phyloP scores from a whole-genome alignment of 2,329 filamentous ascomycete genomes.

The Xylariaceae sp. region DNA sequence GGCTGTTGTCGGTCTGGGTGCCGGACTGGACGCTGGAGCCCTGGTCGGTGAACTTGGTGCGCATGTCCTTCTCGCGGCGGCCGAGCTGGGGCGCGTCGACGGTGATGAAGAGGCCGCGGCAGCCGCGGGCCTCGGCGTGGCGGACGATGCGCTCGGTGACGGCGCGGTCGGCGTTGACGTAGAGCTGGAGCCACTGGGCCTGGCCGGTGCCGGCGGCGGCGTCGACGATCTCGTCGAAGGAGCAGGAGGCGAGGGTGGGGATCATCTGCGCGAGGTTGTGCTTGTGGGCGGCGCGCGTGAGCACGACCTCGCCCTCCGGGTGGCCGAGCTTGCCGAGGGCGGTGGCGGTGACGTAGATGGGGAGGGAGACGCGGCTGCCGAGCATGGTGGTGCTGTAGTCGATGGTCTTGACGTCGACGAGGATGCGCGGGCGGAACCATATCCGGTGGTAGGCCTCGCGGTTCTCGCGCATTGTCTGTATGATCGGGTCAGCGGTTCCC shows the following conservation, averaged over 20 bases:
- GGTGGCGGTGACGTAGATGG: constrained; percentile 95
- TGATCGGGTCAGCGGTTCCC: not conserved
- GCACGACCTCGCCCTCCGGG: constrained; percentile 86
- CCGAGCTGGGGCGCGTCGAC: constrained; percentile 96
- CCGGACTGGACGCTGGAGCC: constrained; percentile 80
- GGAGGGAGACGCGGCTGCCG: constrained; percentile 75
- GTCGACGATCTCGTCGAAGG: constrained; percentile 95
- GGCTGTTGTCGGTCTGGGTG: constrained; percentile 73
- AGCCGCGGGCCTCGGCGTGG: constrained; percentile 87
- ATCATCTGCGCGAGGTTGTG: constrained; percentile 98
- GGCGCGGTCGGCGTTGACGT: constrained; percentile 91
- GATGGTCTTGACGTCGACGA: constrained; percentile 84
- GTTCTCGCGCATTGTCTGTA: constrained; percentile 87
- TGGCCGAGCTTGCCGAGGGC: constrained; percentile 93
- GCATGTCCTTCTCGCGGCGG: constrained; percentile 96
- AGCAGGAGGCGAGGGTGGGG: constrained; percentile 91
- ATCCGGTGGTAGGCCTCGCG: constrained; percentile 95
- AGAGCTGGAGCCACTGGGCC: constrained; percentile 94
- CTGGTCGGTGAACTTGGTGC: constrained; percentile 79
- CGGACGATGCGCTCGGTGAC: constrained; percentile 88
- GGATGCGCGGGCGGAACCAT: constrained; percentile 86
- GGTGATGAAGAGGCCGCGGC: constrained; percentile 95
- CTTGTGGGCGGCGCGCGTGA: constrained; percentile 77
- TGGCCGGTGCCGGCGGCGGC: constrained; percentile 68
- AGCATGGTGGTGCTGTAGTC: constrained; percentile 93